Base-by-base conservation (phyloP, 495 filamentous ascomycete genomes). In the Hypoxylon perforatum region DNA sequence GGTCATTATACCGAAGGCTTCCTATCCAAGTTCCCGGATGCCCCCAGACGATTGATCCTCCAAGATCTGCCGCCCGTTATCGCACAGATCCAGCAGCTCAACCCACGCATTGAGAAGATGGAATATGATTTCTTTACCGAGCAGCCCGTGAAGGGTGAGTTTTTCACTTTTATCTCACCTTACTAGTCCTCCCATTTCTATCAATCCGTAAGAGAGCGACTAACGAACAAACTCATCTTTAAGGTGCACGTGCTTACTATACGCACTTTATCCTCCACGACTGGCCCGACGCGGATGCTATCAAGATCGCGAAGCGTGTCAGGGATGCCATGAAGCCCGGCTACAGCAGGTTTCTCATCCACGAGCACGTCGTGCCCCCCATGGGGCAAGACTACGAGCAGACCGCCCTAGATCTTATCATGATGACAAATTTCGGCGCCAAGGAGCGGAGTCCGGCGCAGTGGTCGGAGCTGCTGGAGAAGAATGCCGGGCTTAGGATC, bases 1-100 rank as follows among this genome's bases (percentile, higher is more conserved):
- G 85, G 86, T 1, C 81, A 87, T 23, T 82, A 88, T 58, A 65
- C 87, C 0, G 50, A 71, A 0, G 73, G 76, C n/a, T 83, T 88
- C 62, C 60, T 54, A 4, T n/a, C 35, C 1, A 70, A 78, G 22
- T 69, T 71, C 45, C 85, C 85, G 0, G 63, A 77, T 18, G 22
- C 69, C 0, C 74, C 75, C 0, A 84, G 83, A 0, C 71, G 73
- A 1, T 50, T 87, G 1, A 67, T 87, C 4, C 70, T 86, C 0
- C 81, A 87, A 63, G 85, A 87, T 59, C 66, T 80, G 0, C 61
- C 74, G 1, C 45, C 50, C 1, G 80, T 82, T 1, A 76, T 86
- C 28, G 45, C 30, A 0, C 19, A 61, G 22, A 66, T 73, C 12
- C 38, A 67, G 15, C 21, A 63, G 1, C 65, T 74, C 4, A 44